Conservation (phyloP, 805 yeast species). For the Candida vartiovaarae region DNA sequence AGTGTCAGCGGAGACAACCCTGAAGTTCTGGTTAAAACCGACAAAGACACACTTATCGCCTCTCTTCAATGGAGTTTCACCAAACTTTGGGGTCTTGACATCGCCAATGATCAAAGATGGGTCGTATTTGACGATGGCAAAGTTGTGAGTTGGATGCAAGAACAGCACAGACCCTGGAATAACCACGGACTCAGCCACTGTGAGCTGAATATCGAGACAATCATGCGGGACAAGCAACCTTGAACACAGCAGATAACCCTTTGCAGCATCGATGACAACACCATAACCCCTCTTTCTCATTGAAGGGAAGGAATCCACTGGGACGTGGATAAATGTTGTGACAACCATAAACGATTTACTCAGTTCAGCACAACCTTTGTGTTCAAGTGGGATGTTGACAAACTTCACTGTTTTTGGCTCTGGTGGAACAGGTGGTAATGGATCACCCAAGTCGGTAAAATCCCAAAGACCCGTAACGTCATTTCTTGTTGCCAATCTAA, state of each 20-base stretch:
- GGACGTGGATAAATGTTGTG: conserved; percentile 54
- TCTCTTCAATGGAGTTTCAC: conserved; percentile 49
- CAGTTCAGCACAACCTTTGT: conserved; percentile 43
- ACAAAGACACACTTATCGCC: conserved; percentile 76
- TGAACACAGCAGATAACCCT: conserved; percentile 75
- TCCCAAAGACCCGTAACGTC: conserved; percentile 55
- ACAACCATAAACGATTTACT: conserved; percentile 69
- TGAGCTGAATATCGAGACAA: conserved; percentile 57
- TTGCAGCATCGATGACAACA: conserved; percentile 69
- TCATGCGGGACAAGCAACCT: conserved; percentile 80
- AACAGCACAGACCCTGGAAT: conserved; percentile 77
- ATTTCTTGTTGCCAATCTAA: conserved; percentile 61
- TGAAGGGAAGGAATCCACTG: conserved; percentile 69
- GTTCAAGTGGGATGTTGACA: conserved; percentile 59
- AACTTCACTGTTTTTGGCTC: conserved; percentile 61
- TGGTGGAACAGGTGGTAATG: conserved; percentile 47
- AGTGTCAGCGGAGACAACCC: conserved; percentile 69
- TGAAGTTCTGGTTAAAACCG: conserved; percentile 67
- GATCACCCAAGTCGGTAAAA: conserved; percentile 41
- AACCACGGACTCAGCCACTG: conserved; percentile 80
- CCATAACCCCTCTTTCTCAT: conserved; percentile 64
- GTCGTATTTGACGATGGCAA: conserved; percentile 78
- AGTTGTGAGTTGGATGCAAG: conserved; percentile 82
- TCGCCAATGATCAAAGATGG: conserved; percentile 67
- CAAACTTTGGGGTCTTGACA: conserved; percentile 58